These are phyloP conservation scores for Pezicula radicicola DNA, from an alignment of 2,329 filamentous ascomycete species.

Conservation along the genomic window DNA sequence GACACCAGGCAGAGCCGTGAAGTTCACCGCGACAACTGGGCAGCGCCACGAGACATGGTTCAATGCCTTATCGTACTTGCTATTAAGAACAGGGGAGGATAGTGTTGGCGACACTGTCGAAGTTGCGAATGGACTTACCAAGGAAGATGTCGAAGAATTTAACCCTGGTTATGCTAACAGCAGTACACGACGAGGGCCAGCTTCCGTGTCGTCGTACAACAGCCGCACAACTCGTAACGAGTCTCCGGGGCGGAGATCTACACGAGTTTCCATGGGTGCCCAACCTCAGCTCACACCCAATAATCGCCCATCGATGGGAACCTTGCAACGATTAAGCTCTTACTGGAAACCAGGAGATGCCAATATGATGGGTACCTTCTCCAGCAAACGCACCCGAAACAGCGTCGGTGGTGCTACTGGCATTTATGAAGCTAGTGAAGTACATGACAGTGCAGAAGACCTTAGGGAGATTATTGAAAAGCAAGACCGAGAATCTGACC, in stretches of 20 bases:
- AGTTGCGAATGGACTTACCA: constrained; percentile 51
- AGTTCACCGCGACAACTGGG: constrained; percentile 91
- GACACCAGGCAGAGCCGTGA: constrained; percentile 82
- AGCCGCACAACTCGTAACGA: constrained; percentile 68
- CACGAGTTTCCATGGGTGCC: constrained; percentile 21
- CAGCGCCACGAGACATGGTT: constrained; percentile 98
- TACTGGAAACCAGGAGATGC: constrained; percentile 45
- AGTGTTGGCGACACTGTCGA: constrained; percentile 55
- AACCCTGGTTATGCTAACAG: constrained; percentile 55
- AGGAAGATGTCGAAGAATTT: constrained; percentile 73
- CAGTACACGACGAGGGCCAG: constrained; percentile 51
- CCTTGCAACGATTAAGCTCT: constrained; percentile 56
- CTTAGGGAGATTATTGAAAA: constrained; percentile 75
- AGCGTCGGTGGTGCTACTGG: constrained; percentile 35
- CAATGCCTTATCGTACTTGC: constrained; percentile 90
- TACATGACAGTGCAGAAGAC: constrained; percentile 80
- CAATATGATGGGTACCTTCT: constrained; percentile 43
- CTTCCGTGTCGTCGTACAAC: constrained; percentile 76
- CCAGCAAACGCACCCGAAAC: constrained; percentile 50
- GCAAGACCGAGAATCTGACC: constrained; percentile 72
- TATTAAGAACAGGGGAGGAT: constrained; percentile 72
- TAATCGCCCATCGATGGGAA: constrained; percentile 34
- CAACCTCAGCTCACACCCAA: constrained; percentile 15
- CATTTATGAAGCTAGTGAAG: constrained; percentile 54
- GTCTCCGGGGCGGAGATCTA: constrained; percentile 48